Conservation (phyloP, 345 rosid genomes). For the Brassica juncea region DNA sequence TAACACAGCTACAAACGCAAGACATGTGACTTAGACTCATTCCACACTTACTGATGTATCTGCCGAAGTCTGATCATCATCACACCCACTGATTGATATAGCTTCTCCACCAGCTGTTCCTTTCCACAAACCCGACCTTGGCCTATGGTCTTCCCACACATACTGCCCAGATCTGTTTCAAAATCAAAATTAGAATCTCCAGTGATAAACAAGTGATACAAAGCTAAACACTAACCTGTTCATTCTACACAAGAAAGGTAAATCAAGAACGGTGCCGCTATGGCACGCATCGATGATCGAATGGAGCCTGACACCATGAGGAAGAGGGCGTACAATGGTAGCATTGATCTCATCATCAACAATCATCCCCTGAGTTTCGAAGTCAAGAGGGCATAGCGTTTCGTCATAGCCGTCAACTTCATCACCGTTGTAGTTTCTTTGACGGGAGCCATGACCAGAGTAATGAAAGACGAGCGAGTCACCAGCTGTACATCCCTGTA, state of each 20-base stretch:
- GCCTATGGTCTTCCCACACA: slow-evolving; percentile 88
- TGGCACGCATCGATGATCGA: slow-evolving; percentile 85
- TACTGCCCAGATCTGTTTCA: slow-evolving; percentile 62
- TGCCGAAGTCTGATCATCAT: slow-evolving; percentile 87
- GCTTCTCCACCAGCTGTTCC: slow-evolving; percentile 93
- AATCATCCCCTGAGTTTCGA: slow-evolving; percentile 96
- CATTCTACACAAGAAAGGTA: slow-evolving; percentile 86
- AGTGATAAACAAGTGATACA: too few relatives aligned
- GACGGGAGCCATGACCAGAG: slow-evolving; percentile 84
- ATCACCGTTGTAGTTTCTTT: slow-evolving; percentile 75
- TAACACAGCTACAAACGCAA: slow-evolving; percentile 9
- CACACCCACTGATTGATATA: slow-evolving; percentile 85
- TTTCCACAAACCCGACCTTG: slow-evolving; percentile 74
- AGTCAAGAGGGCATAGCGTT: slow-evolving; percentile 84
- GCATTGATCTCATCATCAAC: slow-evolving; percentile 87
- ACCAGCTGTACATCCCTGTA: slow-evolving; percentile 85
- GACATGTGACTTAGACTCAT: background rate
- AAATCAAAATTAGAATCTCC: background rate
- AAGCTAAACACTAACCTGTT: slow-evolving; percentile 57
- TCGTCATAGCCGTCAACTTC: slow-evolving; percentile 90
- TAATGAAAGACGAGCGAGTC: slow-evolving; percentile 88
- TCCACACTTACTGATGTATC: slow-evolving; percentile 72
- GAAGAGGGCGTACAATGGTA: slow-evolving; percentile 72
- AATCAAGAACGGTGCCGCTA: slow-evolving; percentile 85
- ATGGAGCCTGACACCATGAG: slow-evolving; percentile 74